phyloP scores from a whole-genome alignment of 345 rosid genomes.

The Tarenaya hassleriana region DNA sequence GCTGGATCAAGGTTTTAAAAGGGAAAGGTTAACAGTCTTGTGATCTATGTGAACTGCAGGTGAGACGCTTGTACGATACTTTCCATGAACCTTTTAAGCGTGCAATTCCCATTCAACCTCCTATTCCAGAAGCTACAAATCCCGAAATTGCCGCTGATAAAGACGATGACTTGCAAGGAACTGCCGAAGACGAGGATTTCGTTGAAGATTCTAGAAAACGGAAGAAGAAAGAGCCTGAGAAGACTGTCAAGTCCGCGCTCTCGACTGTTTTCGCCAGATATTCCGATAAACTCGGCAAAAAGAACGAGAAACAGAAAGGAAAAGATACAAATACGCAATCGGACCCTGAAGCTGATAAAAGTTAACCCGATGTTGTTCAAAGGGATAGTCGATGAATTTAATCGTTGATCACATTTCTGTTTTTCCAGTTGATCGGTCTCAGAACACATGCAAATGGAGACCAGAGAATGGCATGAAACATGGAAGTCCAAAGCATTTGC shows the following conservation, averaged over 20 bases:
- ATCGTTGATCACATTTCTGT: too few relatives aligned
- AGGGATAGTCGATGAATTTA: too few relatives aligned
- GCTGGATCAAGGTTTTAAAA: background rate
- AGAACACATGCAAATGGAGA: too few relatives aligned
- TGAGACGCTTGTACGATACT: slow-evolving; percentile 79
- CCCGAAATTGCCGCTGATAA: slow-evolving; percentile 34
- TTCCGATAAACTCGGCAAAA: slow-evolving; percentile 39
- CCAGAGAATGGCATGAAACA: too few relatives aligned
- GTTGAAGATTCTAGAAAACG: slow-evolving; percentile 41
- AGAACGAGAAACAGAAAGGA: slow-evolving; percentile 15
- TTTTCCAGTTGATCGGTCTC: too few relatives aligned
- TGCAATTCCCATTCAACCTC: slow-evolving; percentile 36
- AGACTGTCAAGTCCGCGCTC: slow-evolving; percentile 61
- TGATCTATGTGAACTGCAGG: slow-evolving; percentile 36
- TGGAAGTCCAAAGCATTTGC: too few relatives aligned
- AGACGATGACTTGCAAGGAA: slow-evolving; percentile 33
- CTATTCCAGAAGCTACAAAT: slow-evolving; percentile 37
- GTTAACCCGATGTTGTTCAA: background rate
- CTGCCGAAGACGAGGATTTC: slow-evolving; percentile 39
- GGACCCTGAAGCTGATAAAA: slow-evolving; percentile 16
- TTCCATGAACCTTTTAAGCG: slow-evolving; percentile 97
- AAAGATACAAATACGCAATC: slow-evolving; percentile 6
- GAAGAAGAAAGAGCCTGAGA: slow-evolving; percentile 53
- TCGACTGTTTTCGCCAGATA: slow-evolving; percentile 70
- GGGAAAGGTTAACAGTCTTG: background rate